Evolutionary conservation across 192 early-diverging fungal genomes (phyloP).

Genomic region (Entomortierella chlamydospora): DNA sequence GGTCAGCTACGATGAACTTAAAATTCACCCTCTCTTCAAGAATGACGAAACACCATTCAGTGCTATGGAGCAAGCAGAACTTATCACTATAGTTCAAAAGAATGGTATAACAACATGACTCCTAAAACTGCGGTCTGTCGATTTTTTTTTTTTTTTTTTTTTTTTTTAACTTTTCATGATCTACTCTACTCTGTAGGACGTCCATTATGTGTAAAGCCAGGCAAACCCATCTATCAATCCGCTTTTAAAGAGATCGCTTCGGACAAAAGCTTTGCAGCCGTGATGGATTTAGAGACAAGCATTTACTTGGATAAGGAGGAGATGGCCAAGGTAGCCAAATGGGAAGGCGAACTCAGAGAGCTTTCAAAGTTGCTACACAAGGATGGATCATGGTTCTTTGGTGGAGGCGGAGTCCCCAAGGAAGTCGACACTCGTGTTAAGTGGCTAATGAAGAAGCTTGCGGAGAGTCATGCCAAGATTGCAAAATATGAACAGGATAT

Average conservation of each 20-base stretch:
- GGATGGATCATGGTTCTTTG: conserved; percentile 65
- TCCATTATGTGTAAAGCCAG: conserved; percentile 81
- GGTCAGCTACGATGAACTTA: conserved; percentile 87
- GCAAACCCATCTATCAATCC: conserved; percentile 83
- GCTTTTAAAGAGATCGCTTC: conserved; percentile 83
- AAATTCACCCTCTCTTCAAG: conserved; percentile 85
- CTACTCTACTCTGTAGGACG: conserved; percentile 65
- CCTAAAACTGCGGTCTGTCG: background rate
- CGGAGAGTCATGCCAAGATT: conserved; percentile 66
- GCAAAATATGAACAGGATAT: conserved; percentile 63
- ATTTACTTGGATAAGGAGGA: conserved; percentile 68
- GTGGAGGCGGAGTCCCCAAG: conserved; percentile 62
- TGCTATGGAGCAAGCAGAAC: conserved; percentile 90
- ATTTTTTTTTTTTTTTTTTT: background rate
- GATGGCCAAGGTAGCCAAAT: conserved; percentile 69
- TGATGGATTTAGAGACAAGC: conserved; percentile 82
- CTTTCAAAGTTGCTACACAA: conserved; percentile 60
- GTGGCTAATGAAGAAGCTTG: conserved; percentile 67
- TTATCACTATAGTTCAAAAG: conserved; percentile 83
- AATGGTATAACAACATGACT: conserved; percentile 63
- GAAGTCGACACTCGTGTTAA: conserved; percentile 70
- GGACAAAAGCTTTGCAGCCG: conserved; percentile 78
- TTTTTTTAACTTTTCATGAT: background rate
- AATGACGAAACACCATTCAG: conserved; percentile 84
- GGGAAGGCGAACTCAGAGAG: conserved; percentile 70